A percentile compares a stretch with the other conserved stretches of the same genome.
Evolutionary conservation across 2,329 filamentous ascomycete species (phyloP).

Genomic region (Rhinocladiella similis): DNA sequence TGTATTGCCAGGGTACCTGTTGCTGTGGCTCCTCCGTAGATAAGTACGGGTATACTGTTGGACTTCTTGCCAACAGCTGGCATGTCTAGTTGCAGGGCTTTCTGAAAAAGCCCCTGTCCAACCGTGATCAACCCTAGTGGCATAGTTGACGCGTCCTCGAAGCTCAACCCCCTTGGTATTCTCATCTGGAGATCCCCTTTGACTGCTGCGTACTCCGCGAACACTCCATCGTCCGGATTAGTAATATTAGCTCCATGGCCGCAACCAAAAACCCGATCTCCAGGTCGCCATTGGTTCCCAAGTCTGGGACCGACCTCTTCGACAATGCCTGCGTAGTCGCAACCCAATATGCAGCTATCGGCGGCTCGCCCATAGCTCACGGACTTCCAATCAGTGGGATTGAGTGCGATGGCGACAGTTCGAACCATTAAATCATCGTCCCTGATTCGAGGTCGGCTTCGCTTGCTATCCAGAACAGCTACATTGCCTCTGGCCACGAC

Average conservation of each 20-base stretch:
- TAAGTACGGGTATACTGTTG: not conserved
- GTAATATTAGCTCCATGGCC: constrained; percentile 56
- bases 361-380: constrained; percentile 12
- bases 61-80: not conserved
- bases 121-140: not conserved
- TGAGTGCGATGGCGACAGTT: too few species aligned
- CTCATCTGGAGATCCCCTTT: not conserved
- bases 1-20: not conserved
- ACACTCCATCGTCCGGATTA: not conserved
- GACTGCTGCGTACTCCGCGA: not conserved
- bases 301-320: constrained; percentile 52
- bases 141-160: not conserved
- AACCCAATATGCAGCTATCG: constrained; percentile 47
- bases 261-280: constrained; percentile 55
- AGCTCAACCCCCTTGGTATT: not conserved
- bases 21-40: not conserved
- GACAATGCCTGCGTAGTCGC: constrained; percentile 54
- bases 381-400: too few species aligned
- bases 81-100: not conserved
- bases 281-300: constrained; percentile 47
- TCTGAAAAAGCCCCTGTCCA: not conserved
- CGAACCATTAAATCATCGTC: too few species aligned
- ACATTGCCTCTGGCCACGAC: too few species aligned
- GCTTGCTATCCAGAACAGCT: too few species aligned
- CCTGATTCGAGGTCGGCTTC: too few species aligned